A percentile compares a stretch with the other conserved stretches of the same genome.
phyloP scores from a whole-genome alignment of 371 early-diverging fungal genomes.

The Mucor mucedo region DNA sequence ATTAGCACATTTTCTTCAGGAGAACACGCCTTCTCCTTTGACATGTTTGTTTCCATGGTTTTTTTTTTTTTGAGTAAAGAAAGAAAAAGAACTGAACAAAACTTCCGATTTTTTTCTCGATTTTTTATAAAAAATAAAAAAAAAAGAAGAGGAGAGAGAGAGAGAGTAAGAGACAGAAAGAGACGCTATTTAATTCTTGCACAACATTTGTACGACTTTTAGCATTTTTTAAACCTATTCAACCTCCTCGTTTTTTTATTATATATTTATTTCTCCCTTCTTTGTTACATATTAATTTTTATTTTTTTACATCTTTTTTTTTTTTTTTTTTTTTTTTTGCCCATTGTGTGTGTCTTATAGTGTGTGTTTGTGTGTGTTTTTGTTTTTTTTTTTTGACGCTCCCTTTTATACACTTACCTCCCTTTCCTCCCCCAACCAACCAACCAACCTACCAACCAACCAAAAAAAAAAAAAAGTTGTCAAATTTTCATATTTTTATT shows the following conservation, averaged over 20 bases:
- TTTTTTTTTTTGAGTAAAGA: background rate
- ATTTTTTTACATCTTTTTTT: background rate
- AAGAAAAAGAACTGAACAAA: background rate
- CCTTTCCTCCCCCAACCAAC: background rate
- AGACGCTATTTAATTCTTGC: background rate
- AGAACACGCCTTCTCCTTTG: no score
- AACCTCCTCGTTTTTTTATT: slow-evolving; percentile 6
- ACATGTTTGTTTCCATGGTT: no score
- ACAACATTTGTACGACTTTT: slow-evolving; percentile 9
- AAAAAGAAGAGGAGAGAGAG: background rate
- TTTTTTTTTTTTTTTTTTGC: slow-evolving; percentile 1
- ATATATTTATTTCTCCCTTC: background rate
- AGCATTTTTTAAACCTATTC: background rate
- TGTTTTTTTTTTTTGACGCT: background rate
- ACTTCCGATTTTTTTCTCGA: background rate
- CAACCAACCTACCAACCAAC: no score
- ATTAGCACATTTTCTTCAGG: background rate
- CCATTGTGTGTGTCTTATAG: no score
- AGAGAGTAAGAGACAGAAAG: background rate
- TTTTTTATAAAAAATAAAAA: background rate
- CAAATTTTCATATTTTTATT: background rate
- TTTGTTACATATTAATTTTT: background rate
- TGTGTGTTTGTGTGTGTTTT: background rate
- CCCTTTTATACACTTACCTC: slow-evolving; percentile 3
- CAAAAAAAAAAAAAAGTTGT: background rate